Percentiles rank a stretch among this genome's conserved stretches.
phyloP scores from a whole-genome alignment of 2,329 filamentous ascomycete species.

The Epicoccum nigrum region DNA sequence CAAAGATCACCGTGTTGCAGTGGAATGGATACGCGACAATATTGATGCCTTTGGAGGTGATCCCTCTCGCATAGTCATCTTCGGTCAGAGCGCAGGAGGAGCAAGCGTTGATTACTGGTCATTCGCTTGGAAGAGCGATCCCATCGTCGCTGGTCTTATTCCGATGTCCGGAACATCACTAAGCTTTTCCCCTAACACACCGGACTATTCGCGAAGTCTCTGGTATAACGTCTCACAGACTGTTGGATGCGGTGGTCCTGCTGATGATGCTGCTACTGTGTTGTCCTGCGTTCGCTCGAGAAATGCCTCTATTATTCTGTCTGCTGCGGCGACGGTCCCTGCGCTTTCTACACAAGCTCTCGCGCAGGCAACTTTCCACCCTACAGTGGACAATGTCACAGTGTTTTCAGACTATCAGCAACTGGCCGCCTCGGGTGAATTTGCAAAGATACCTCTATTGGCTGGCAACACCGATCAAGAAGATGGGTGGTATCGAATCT shows the following conservation, averaged over 20 bases:
- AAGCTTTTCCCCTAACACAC: constrained; percentile 37
- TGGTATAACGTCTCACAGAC: constrained; percentile 49
- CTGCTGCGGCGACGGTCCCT: constrained; percentile 36
- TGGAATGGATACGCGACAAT: constrained; percentile 51
- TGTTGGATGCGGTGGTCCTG: constrained; percentile 42
- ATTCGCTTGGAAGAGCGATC: constrained; percentile 55
- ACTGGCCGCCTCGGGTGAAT: constrained; percentile 27
- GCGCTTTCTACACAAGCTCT: constrained; percentile 33
- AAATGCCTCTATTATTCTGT: constrained; percentile 26
- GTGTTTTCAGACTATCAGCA: constrained; percentile 39
- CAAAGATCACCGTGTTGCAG: constrained; percentile 32
- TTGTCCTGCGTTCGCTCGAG: constrained; percentile 47
- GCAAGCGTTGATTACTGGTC: constrained; percentile 56
- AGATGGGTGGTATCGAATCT: constrained; percentile 37
- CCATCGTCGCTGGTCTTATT: constrained; percentile 58
- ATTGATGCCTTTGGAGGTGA: constrained; percentile 51
- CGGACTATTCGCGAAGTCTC: constrained; percentile 28
- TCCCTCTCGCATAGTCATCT: constrained; percentile 47
- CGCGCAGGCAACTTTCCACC: constrained; percentile 38
- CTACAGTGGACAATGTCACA: constrained; percentile 38
- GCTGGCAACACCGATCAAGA: constrained; percentile 35
- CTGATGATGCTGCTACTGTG: constrained; percentile 31
- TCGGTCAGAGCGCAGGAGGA: constrained; percentile 49
- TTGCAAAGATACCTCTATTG: constrained; percentile 33
- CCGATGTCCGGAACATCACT: constrained; percentile 55